Base-by-base conservation (phyloP, 2,329 filamentous ascomycete genomes). In the Fusarium sp. region DNA sequence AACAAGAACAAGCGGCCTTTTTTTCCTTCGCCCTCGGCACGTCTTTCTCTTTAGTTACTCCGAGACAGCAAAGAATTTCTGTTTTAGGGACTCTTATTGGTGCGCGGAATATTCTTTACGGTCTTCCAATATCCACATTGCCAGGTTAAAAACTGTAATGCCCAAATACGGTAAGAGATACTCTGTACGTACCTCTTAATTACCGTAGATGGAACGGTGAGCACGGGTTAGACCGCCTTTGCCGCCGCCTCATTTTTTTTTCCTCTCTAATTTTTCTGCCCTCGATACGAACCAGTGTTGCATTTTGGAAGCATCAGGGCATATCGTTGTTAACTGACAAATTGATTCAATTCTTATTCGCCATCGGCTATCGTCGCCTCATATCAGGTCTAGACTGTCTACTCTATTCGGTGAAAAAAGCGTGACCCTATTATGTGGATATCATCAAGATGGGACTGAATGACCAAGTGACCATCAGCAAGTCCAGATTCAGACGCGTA, bases 141-240 rank as follows among this genome's bases (percentile, higher is more conserved):
- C 48, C n/a, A 22, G 18, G 30, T 52, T 52, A 22, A 29, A 41
- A 42, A 52, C 49, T 29, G 49, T 52, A 25, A 7, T 52, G n/a
- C 13, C 49, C 49, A 42, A 42, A 52, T 42, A 29, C 32, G 49
- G 34, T 10, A 52, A 24, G 10, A 42, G 9, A 29, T 29, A 29
- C 27, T 29, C 27, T 29, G 7, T 41, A 52, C 24, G 49, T 52
- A 52, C 24, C 34, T 29, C 18, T 13, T 9, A 34, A 51, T 51
- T 51, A 51, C 30, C 22, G 30, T 29, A 13, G 16, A 41, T 14
- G 49, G 22, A 37, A 51, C 18, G 32, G 24, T 52, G 49, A 52
- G 30, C 9, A 52, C n/a, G 24, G 18, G 18, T n/a, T 52, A 52
- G 49, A 52, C 49, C 49, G 49, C 49, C 13, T 52, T 52, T 52